Conservation (phyloP, 1,284 basidiomycete genomes). For the Irpex sp. region DNA sequence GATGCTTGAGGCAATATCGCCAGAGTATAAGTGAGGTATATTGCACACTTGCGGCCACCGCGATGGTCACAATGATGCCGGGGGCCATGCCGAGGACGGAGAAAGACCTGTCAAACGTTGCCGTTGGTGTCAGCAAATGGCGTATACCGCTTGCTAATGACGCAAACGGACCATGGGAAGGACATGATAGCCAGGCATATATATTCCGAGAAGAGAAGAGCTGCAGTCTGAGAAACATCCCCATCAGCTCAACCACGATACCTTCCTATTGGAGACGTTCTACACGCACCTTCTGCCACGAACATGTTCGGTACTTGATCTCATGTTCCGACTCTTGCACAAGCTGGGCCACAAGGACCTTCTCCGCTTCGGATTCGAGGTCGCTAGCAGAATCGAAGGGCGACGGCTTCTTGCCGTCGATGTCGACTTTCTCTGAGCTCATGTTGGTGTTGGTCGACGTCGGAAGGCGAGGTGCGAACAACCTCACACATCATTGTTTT, state of each 20-base stretch:
- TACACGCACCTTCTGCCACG: slow-evolving; percentile 54
- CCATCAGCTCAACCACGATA: background rate
- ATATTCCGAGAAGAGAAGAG: slow-evolving; percentile 55
- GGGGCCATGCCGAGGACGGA: slow-evolving; percentile 66
- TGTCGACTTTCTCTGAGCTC: slow-evolving; percentile 7
- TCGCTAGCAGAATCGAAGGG: slow-evolving; percentile 4
- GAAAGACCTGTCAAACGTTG: slow-evolving; percentile 47
- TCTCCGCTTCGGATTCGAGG: slow-evolving; percentile 21
- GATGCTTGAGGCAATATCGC: slow-evolving; percentile 68
- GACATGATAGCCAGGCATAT: slow-evolving; percentile 60
- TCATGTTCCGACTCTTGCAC: slow-evolving; percentile 42
- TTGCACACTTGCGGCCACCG: slow-evolving; percentile 43
- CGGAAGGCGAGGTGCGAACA: background rate
- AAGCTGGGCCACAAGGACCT: slow-evolving; percentile 33
- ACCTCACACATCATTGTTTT: background rate
- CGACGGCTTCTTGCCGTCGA: background rate
- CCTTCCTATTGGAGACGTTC: background rate
- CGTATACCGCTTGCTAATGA: slow-evolving; percentile 2
- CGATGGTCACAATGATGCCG: slow-evolving; percentile 52
- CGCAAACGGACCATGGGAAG: slow-evolving; percentile 51
- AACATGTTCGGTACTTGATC: slow-evolving; percentile 52
- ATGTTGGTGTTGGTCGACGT: background rate
- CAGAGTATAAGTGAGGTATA: slow-evolving; percentile 59
- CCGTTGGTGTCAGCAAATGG: slow-evolving; percentile 19
- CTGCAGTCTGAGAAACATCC: slow-evolving; percentile 45